phyloP scores from a whole-genome alignment of 495 filamentous ascomycete species.

The Annulohypoxylon maeteangense region DNA sequence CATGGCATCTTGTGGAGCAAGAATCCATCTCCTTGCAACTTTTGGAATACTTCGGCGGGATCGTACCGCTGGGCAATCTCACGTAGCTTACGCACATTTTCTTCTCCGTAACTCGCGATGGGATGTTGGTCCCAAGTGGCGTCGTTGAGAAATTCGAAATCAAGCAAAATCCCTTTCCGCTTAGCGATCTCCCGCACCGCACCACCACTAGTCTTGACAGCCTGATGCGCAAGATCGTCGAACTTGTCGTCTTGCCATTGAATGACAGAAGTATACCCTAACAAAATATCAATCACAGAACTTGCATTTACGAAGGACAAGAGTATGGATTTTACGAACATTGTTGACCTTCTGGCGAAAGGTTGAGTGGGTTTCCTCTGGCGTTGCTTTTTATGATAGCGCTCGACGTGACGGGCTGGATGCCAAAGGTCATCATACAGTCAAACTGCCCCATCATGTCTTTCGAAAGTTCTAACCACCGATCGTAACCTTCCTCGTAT shows the following conservation, averaged over 20 bases:
- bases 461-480: neutral
- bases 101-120: conserved; percentile 49
- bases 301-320: neutral
- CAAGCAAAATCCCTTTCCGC: neutral
- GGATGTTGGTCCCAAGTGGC: conserved; percentile 44
- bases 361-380: neutral
- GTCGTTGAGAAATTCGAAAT: conserved; percentile 39
- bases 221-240: neutral
- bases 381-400: neutral
- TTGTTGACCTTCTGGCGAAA: neutral
- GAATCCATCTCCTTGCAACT: conserved; percentile 27
- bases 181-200: neutral
- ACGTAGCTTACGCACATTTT: conserved; percentile 44
- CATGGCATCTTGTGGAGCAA: neutral
- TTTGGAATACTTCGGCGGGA: conserved; percentile 51
- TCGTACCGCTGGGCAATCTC: conserved; percentile 50
- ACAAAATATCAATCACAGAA: neutral
- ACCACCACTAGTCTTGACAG: neutral
- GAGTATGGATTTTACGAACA: neutral
- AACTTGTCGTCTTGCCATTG: neutral
- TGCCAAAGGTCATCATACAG: neutral
- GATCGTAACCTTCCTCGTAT: neutral
- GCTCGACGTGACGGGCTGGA: neutral
- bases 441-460: neutral
- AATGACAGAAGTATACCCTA: neutral